Evolutionary conservation across 352 stramenopile genomes (phyloP).

Genomic region (Hyaloperonospora arabidopsidis): DNA sequence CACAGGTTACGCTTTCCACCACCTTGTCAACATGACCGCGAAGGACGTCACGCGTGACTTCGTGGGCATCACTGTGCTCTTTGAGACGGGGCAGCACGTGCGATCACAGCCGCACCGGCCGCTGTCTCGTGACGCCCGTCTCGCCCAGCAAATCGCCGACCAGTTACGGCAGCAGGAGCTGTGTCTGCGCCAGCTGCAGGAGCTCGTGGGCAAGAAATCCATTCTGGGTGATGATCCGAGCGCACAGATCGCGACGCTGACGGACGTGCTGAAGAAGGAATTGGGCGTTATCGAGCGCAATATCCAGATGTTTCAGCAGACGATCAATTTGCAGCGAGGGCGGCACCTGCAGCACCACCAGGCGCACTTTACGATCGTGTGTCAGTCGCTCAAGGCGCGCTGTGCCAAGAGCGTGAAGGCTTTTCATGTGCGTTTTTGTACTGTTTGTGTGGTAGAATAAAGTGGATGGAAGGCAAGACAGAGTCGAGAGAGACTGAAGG

Average conservation of each 20-base stretch:
- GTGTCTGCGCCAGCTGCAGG: constrained; percentile 64
- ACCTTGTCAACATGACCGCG: constrained; percentile 3
- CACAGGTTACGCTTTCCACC: no score
- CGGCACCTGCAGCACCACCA: constrained; percentile 62
- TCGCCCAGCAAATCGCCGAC: constrained; percentile 75
- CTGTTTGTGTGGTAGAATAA: not conserved
- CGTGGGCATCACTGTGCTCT: constrained; percentile 77
- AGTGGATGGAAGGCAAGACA: not conserved
- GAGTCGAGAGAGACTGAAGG: not conserved
- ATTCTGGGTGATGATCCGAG: constrained; percentile 73
- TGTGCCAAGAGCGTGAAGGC: constrained; percentile 75
- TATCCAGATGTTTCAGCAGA: constrained; percentile 62
- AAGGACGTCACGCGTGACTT: constrained; percentile 82
- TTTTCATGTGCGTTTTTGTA: constrained; percentile 49
- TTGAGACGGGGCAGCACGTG: constrained; percentile 45
- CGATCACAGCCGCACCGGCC: constrained; percentile 47
- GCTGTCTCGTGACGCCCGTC: constrained; percentile 59
- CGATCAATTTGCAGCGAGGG: constrained; percentile 39
- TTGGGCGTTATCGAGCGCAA: constrained; percentile 51
- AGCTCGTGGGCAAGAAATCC: constrained; percentile 62
- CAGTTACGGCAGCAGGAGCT: constrained; percentile 75
- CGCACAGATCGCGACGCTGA: constrained; percentile 68
- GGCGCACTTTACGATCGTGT: constrained; percentile 75
- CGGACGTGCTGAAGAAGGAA: constrained; percentile 74
- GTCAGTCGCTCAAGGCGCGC: constrained; percentile 68